Conservation (phyloP, 768 basidiomycete species). For the Amanita molliuscula region DNA sequence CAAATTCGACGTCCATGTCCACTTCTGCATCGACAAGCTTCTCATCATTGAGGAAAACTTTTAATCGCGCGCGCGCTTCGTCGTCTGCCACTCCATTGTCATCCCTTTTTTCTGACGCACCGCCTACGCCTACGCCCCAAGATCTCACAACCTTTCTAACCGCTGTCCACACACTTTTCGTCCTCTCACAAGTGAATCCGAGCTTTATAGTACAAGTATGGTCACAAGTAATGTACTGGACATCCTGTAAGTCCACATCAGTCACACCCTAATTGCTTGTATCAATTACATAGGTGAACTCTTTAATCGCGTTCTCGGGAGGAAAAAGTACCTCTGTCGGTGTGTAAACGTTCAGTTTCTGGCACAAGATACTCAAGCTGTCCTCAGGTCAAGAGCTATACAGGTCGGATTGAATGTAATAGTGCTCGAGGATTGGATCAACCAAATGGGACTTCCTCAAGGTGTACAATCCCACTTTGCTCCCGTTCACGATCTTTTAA, state of each 20-base stretch:
- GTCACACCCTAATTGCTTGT: constrained; percentile 5
- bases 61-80: constrained; percentile 40
- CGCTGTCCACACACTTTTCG: constrained; percentile 73
- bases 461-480: constrained; percentile 75
- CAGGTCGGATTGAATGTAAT: constrained; percentile 86
- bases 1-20: constrained; percentile 28
- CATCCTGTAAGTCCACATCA: constrained; percentile 61
- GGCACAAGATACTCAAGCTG: neutral
- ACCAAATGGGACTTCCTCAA: constrained; percentile 66
- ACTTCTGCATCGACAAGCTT: constrained; percentile 43
- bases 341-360: constrained; percentile 17
- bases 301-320: constrained; percentile 78
- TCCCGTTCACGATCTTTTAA: constrained; percentile 74
- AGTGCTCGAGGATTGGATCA: constrained; percentile 87
- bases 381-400: constrained; percentile 63
- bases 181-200: constrained; percentile 85
- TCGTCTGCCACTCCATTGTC: constrained; percentile 37
- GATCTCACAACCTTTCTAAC: constrained; percentile 76
- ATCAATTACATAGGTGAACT: constrained; percentile 49
- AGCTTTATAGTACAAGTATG: constrained; percentile 81
- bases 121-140: constrained; percentile 30
- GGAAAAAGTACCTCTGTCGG: constrained; percentile 93
- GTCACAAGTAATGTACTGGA: constrained; percentile 99
- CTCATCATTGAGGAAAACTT: constrained; percentile 58
- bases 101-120: constrained; percentile 36